Percentiles rank a stretch among this genome's conserved stretches.
These are phyloP conservation scores for Hymenotorrendiella dingleyae DNA, from an alignment of 2,329 filamentous ascomycete species.

Conservation along the genomic window DNA sequence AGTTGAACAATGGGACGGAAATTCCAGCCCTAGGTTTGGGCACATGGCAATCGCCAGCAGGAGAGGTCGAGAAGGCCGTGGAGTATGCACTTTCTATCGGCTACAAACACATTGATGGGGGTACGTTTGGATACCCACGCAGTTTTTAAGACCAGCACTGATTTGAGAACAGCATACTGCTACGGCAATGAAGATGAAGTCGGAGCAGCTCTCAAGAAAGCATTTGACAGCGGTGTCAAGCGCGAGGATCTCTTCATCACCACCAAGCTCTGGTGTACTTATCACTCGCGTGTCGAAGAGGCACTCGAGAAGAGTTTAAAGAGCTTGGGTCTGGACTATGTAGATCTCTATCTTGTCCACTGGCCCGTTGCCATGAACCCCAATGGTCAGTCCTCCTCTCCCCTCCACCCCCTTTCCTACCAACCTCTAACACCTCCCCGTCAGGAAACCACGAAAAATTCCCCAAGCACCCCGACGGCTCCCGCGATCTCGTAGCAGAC, in stretches of 20 bases:
- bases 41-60: slow-evolving; percentile 40
- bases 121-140: slow-evolving; percentile 6
- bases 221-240: slow-evolving; percentile 51
- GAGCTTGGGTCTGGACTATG: slow-evolving; percentile 69
- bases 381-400: slow-evolving; percentile 42
- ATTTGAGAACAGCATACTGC: slow-evolving; percentile 58
- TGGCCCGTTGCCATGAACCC: slow-evolving; percentile 81
- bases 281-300: slow-evolving; percentile 63
- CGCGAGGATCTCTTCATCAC: slow-evolving; percentile 60
- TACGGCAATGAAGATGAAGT: slow-evolving; percentile 82
- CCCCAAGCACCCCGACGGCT: slow-evolving; percentile 4
- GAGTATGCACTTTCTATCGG: slow-evolving; percentile 38
- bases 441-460: slow-evolving; percentile 19
- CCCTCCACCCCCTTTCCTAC: slow-evolving; percentile 5
- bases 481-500: slow-evolving; percentile 59
- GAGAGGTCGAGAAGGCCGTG: slow-evolving; percentile 37
- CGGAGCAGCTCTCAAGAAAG: slow-evolving; percentile 60
- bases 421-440: too few species aligned
- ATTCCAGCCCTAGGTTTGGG: slow-evolving; percentile 39
- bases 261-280: slow-evolving; percentile 68
- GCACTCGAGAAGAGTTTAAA: slow-evolving; percentile 68
- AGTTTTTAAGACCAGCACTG: slow-evolving; percentile 17
- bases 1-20: slow-evolving; percentile 33
- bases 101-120: slow-evolving; percentile 46
- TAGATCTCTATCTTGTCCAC: slow-evolving; percentile 78